Evolutionary conservation across 305 asterid genomes (phyloP), one percentile per base, ranked within the genome.

Genomic region (Fraxinus nigra): DNA sequence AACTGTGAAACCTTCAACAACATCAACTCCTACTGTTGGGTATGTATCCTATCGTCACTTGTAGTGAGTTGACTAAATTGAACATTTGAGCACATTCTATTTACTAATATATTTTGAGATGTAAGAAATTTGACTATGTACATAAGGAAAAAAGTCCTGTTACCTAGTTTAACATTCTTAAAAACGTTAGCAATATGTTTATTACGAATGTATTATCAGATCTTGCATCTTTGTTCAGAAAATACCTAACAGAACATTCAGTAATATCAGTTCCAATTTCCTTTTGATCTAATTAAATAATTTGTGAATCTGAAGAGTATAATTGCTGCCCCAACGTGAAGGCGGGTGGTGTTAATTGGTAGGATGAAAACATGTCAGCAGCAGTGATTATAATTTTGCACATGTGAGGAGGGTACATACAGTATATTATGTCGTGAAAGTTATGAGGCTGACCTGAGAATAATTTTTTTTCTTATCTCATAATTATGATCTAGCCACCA

Each of bases 21-120:
- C 91, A 59, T 82, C 93, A 76, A 82, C 91, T 87, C 84, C 89
- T 28, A 80, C 89, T 63, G 78, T 91, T 18, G 92, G 97, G 98
- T 96, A 96, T 80, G 93, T 85, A 70, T 75, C 74, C 73, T 70
- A 1, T 8, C 81, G 77, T 70, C 77, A 79, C 69, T 74, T 75
- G 63, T 32, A 10, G 54, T n/a, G 59, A 26, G 78, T 65, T 63
- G 40, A 7, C 46, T 72, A 33, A 16, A 33, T 72, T 72, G 40
- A 72, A 70, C 24, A 22, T 70, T 70, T 33, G 43, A 30, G 46
- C 46, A 16, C 43, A 70, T 32, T 70, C 26, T 32, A 70, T 7
- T 30, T 79, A n/a, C 75, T 67, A 37, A 59, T 81, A 54, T 26
- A 61, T 78, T 59, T 61, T 67, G 35, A 13, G 74, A 28, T 14